phyloP scores from a whole-genome alignment of 208 protist genomes.

The Phytomonas sp. region DNA sequence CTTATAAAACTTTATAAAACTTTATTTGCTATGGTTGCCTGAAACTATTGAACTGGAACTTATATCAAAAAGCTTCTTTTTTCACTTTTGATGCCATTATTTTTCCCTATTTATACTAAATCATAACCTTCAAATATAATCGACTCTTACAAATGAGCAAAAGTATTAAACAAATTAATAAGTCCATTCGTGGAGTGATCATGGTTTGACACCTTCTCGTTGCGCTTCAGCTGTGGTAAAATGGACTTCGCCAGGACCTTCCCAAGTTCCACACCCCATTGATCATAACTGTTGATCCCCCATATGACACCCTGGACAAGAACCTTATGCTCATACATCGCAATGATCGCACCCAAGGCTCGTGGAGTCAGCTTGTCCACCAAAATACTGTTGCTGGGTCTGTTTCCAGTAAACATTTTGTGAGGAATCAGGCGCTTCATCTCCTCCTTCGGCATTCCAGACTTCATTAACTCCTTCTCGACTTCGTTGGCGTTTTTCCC shows the following conservation, averaged over 20 bases:
- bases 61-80: slow-evolving; percentile 2
- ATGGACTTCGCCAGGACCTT: slow-evolving; percentile 96
- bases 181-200: slow-evolving; percentile 93
- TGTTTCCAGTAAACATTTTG: slow-evolving; percentile 91
- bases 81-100: slow-evolving; percentile 4
- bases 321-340: slow-evolving; percentile 98
- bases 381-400: slow-evolving; percentile 94
- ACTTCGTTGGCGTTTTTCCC: slow-evolving; percentile 90
- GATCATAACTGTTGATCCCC: slow-evolving; percentile 97
- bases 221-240: slow-evolving; percentile 84
- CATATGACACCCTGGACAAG: slow-evolving; percentile 96
- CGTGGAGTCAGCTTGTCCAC: slow-evolving; percentile 91
- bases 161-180: slow-evolving; percentile 91
- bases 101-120: slow-evolving; percentile 3
- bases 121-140: not conserved
- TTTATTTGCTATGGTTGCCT: not conserved
- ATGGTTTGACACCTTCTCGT: slow-evolving; percentile 52
- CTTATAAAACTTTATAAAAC: not conserved
- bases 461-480: slow-evolving; percentile 51
- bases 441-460: slow-evolving; percentile 42
- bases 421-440: slow-evolving; percentile 58
- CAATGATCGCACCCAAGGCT: slow-evolving; percentile 91
- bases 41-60: not conserved
- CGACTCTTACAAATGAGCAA: slow-evolving; percentile 33
- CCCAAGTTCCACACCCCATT: slow-evolving; percentile 97